phyloP scores from a whole-genome alignment of 768 basidiomycete species.

The Rhodotorula graminis region DNA sequence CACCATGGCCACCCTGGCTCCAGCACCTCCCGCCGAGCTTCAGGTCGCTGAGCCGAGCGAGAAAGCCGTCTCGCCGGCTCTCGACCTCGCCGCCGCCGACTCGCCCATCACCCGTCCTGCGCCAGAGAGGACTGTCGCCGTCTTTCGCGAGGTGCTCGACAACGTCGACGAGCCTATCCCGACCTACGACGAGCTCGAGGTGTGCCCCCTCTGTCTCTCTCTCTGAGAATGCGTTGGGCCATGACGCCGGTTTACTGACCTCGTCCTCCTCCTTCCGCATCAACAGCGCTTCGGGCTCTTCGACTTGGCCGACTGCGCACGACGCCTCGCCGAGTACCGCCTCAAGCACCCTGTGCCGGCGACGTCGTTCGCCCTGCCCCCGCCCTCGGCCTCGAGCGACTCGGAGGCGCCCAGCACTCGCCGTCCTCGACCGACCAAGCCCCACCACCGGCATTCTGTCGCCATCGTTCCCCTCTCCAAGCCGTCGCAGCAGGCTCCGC shows the following conservation, averaged over 20 bases:
- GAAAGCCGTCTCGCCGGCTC: no score
- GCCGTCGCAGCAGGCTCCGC: neutral
- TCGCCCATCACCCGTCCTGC: no score
- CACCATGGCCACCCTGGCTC: no score
- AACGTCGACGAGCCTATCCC: neutral
- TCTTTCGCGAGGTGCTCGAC: slow-evolving; percentile 10
- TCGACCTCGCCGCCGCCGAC: no score
- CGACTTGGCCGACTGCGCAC: slow-evolving; percentile 1
- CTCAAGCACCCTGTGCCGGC: slow-evolving; percentile 3
- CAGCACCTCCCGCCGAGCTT: no score
- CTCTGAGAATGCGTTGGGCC: fast-evolving
- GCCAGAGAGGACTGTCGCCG: neutral
- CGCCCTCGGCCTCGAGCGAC: neutral
- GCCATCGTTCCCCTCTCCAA: neutral
- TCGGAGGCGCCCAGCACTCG: neutral
- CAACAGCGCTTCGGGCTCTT: slow-evolving; percentile 24
- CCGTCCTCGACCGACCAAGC: neutral
- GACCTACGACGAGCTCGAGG: slow-evolving; percentile 9
- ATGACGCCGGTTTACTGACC: neutral
- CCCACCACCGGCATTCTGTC: slow-evolving; percentile 22
- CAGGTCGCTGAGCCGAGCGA: no score
- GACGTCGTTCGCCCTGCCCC: neutral
- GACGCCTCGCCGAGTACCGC: slow-evolving; percentile 22
- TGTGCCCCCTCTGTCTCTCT: neutral
- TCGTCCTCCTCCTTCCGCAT: neutral